Conservation (phyloP, 2,329 filamentous ascomycete species). For the Fusarium sp. region DNA sequence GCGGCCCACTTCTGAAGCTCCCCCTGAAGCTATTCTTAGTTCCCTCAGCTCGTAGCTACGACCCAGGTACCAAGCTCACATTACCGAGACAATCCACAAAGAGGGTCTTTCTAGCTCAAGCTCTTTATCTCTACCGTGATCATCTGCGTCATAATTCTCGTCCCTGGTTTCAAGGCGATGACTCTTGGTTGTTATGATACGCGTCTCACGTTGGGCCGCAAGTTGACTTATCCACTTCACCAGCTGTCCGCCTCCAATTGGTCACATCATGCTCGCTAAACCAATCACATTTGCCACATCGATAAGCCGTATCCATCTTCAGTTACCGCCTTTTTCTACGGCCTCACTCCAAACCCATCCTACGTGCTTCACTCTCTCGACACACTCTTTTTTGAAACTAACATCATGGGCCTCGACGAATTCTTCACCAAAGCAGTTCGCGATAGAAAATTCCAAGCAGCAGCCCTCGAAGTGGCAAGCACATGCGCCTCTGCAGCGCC, state of each 20-base stretch:
- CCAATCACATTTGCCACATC: not conserved
- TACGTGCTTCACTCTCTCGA: not conserved
- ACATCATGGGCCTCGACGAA: slow-evolving; percentile 26
- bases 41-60: not conserved
- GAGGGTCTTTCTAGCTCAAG: not conserved
- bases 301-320: slow-evolving; percentile 22
- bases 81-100: not conserved
- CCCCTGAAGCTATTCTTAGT: not conserved
- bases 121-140: not conserved
- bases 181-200: slow-evolving; percentile 12
- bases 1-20: not conserved
- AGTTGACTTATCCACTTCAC: not conserved
- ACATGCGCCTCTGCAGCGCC: slow-evolving; percentile 25
- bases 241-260: slow-evolving; percentile 23
- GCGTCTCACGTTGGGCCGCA: slow-evolving; percentile 24
- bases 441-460: slow-evolving; percentile 21
- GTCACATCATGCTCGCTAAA: not conserved
- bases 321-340: slow-evolving; percentile 30
- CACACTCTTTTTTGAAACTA: not conserved
- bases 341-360: not conserved
- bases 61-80: not conserved
- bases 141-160: not conserved
- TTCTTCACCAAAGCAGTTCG: slow-evolving; percentile 21
- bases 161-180: not conserved
- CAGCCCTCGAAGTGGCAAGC: slow-evolving; percentile 24